Evolutionary conservation across 352 stramenopile species (phyloP).

Genomic region (Globisporangium cystogenes): DNA sequence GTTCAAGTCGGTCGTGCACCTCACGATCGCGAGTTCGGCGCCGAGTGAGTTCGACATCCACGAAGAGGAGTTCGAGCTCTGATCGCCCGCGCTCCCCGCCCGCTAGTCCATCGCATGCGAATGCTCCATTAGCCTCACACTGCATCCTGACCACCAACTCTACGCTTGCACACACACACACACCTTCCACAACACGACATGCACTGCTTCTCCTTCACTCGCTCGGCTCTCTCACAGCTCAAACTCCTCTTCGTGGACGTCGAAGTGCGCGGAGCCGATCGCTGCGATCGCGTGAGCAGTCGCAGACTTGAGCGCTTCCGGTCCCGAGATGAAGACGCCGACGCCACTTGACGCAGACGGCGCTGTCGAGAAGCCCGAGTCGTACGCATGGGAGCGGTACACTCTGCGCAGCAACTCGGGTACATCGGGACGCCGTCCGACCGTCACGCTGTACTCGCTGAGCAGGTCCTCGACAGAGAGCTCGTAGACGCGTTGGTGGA

Average conservation of each 20-base stretch:
- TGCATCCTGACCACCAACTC: too few species aligned
- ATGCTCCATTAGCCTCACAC: too few species aligned
- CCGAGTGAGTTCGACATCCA: slow-evolving; percentile 22
- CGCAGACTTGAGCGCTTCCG: neutral
- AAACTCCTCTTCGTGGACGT: slow-evolving; percentile 3
- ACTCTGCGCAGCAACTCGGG: neutral
- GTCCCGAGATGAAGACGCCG: slow-evolving; percentile 1
- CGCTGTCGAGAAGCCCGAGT: neutral
- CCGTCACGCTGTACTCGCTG: neutral
- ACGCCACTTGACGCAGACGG: neutral
- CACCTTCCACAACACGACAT: too few species aligned
- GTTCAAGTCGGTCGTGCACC: slow-evolving; percentile 12
- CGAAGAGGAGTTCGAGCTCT: slow-evolving; percentile 22
- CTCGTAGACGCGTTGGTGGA: neutral
- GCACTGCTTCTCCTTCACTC: too few species aligned
- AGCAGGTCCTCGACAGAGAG: neutral
- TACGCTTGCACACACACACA: too few species aligned
- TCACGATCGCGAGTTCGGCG: too few species aligned
- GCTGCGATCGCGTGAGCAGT: neutral
- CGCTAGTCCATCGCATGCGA: too few species aligned
- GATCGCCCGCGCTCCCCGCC: too few species aligned
- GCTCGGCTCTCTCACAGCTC: slow-evolving; percentile 4
- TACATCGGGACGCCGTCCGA: slow-evolving; percentile 1
- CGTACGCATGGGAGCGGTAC: neutral
- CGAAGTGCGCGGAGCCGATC: neutral